Base-by-base conservation (phyloP, 768 basidiomycete genomes). In the Xerocomus potaroensis region DNA sequence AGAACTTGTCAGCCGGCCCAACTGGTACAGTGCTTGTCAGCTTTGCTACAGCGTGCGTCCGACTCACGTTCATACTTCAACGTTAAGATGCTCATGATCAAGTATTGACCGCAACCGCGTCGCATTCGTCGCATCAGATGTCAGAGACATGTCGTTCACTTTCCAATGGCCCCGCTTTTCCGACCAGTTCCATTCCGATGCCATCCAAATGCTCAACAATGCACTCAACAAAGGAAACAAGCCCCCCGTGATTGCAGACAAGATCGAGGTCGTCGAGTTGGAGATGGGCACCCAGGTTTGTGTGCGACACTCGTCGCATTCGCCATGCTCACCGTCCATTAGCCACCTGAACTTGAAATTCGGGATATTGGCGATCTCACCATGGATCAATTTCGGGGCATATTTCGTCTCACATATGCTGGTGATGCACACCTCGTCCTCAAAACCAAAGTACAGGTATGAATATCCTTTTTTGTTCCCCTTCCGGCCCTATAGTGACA, bases 131-230 rank as follows among this genome's bases (percentile, higher is more conserved):
- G 41, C 33, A 31, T 46, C 16, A 39, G 23, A 34, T 32, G 45
- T 24, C 46, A 41, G 22, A 34, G 14, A 48, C 59, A 89, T 89
- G 87, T 88, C 87, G 57, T 91, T 91, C 69, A 83, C 84, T 47
- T 99, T 99, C 71, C 79, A 92, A 75, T 97, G 91, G 88, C 94
- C 95, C 45, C 83, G 88, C 49, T 98, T 98, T 71, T 94, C 91
- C 43, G 91, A 93, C 75, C 87, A 88, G 68, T 97, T 97, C 61
- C 92, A 96, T 71, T 81, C 84, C 63, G 87, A 95, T 80, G 95
- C 95, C 24, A 91, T 92, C 54, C 84, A 90, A 56, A 93, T 96
- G 89, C 86, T 98, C 71, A 92, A 93, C 54, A 85, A 83, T n/a
- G 90, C 91, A 34, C 87, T 94, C 68, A 92, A 92, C 76, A 91